Base-by-base conservation (phyloP, 495 filamentous ascomycete species). In the Tuber umbilicatum region DNA sequence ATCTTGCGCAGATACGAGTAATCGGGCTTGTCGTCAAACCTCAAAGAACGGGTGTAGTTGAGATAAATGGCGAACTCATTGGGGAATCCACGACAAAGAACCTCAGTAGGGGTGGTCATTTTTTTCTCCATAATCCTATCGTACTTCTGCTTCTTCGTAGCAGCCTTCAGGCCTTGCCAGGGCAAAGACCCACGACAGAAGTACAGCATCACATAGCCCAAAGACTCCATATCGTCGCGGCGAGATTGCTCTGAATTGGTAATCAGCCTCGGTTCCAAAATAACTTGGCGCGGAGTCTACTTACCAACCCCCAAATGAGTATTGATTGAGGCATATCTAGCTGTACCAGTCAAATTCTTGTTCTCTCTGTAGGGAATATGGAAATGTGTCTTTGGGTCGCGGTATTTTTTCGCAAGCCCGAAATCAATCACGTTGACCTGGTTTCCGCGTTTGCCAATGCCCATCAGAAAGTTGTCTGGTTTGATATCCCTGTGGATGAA, bases 61-160 rank as follows among this genome's bases (percentile, higher is more conserved):
- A 99, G 87, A 85, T 99, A 99, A 85, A 97, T 98, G 85, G 96
- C 94, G 83, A 99, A 99, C 86, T 98, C 96, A 83, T 99, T 98
- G 79, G 96, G 96, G 86, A 99, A 98, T 73, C 94, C 95, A 84
- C 95, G 93, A 90, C 96, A 99, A 40, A 99, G 93, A 60, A 98
- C 95, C 83, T 99, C 96, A 80, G 96, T 99, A 27, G 96, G 95
- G 9, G 96, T 99, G 16, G 95, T 99, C 96, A 99, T 98, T 91
- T 99, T 99, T 90, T 99, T 99, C 88, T 99, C 96, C 96, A 98
- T 99, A 86, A 99, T 99, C 71, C 96, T 91, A 85, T 99, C 96
- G 83, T 99, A 98, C 86, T 98, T 99, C 87, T 99, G 95, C 91
- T 99, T 98, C 90, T 99, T 98, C 72, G 96, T 99, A 79, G 96